These are phyloP conservation scores for Skeletonema grethae DNA, from an alignment of 108 stramenopile species.

Conservation along the genomic window DNA sequence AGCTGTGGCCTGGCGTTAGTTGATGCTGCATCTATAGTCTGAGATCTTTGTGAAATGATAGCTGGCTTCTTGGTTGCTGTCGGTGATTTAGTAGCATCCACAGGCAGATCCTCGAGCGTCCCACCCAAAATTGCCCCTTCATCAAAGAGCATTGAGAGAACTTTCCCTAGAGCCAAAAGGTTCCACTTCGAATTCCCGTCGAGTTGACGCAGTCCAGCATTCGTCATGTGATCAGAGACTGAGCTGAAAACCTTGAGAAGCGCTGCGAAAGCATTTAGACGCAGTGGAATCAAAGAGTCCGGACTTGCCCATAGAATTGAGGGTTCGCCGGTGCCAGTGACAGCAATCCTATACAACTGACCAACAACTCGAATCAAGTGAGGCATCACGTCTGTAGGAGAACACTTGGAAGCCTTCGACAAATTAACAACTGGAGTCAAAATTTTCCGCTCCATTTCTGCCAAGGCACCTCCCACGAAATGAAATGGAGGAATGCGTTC, in stretches of 20 bases:
- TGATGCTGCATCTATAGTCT: neutral
- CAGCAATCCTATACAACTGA: conserved; percentile 64
- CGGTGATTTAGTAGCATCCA: neutral
- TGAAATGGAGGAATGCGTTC: conserved; percentile 59
- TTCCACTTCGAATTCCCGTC: conserved; percentile 76
- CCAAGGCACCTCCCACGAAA: conserved; percentile 44
- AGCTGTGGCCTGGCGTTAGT: conserved; percentile 5
- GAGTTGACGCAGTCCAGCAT: conserved; percentile 69
- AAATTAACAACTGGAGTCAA: conserved; percentile 47
- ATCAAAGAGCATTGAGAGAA: conserved; percentile 71
- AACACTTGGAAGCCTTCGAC: conserved; percentile 63
- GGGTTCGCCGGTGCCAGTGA: conserved; percentile 68
- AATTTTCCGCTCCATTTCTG: conserved; percentile 46
- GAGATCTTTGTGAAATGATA: conserved; percentile 26
- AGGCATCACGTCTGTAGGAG: conserved; percentile 52
- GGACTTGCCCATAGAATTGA: conserved; percentile 84
- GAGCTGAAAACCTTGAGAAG: conserved; percentile 68
- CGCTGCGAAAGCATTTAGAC: conserved; percentile 82
- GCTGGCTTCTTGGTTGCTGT: conserved; percentile 13
- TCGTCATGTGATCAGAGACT: conserved; percentile 63
- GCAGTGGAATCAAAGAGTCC: conserved; percentile 65
- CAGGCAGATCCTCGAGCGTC: conserved; percentile 26
- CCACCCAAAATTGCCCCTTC: conserved; percentile 51
- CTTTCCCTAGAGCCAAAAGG: conserved; percentile 49
- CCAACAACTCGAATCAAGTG: conserved; percentile 62